These are phyloP conservation scores for Cytospora mali DNA, from an alignment of 2,329 filamentous ascomycete genomes.

Conservation along the genomic window DNA sequence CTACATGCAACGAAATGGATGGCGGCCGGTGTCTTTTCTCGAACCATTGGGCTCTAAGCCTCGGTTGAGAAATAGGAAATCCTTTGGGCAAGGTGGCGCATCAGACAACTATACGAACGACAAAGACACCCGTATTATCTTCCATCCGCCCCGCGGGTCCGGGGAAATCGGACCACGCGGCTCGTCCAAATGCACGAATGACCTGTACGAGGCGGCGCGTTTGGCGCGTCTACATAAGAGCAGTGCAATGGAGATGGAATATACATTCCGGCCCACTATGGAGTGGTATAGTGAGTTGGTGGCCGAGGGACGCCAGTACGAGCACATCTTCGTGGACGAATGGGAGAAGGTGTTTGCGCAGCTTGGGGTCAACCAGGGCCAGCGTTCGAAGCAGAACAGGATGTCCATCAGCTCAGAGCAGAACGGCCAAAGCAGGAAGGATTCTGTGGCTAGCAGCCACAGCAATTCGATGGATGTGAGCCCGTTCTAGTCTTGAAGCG, in stretches of 20 bases:
- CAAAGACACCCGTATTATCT: constrained; percentile 43
- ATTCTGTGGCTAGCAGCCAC: constrained; percentile 10
- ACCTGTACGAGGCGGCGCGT: constrained; percentile 45
- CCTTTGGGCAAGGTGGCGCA: not conserved
- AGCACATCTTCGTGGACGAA: constrained; percentile 49
- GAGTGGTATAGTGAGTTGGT: constrained; percentile 55
- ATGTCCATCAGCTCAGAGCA: not conserved
- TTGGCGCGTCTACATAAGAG: constrained; percentile 31
- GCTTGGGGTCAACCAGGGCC: constrained; percentile 4
- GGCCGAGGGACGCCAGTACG: constrained; percentile 50
- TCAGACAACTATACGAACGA: constrained; percentile 32
- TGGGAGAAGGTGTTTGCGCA: constrained; percentile 47
- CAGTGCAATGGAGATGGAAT: constrained; percentile 38
- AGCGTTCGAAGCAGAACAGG: not conserved
- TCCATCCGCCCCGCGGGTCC: constrained; percentile 48
- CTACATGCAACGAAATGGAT: constrained; percentile 41
- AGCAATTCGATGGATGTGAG: constrained; percentile 13
- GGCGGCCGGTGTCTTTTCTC: constrained; percentile 37
- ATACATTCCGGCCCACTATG: constrained; percentile 49
- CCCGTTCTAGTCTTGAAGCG: not conserved
- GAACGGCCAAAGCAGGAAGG: not conserved
- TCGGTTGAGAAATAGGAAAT: not conserved
- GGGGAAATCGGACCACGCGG: not conserved
- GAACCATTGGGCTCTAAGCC: constrained; percentile 19
- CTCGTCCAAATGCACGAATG: constrained; percentile 45